Evolutionary conservation across 2,329 filamentous ascomycete genomes (phyloP).

Genomic region (Ramularia collo-cygni): DNA sequence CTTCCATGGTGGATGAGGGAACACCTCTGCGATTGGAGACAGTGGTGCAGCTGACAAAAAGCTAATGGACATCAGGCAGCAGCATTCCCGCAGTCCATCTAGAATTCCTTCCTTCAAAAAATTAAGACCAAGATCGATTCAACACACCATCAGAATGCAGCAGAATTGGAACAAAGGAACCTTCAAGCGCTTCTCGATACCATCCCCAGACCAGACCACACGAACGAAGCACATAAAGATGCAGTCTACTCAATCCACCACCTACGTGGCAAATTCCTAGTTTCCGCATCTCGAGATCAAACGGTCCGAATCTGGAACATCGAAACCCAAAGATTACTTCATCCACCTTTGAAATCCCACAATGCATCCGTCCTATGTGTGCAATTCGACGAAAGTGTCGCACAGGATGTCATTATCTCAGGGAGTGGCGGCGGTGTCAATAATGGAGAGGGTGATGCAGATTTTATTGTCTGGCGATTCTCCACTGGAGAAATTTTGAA

Average conservation of each 20-base stretch:
- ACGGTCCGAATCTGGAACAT: constrained; percentile 14
- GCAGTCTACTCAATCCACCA: constrained; percentile 7
- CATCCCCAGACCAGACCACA: not conserved
- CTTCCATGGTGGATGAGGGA: too few relatives aligned
- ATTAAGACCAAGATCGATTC: too few relatives aligned
- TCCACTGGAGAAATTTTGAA: constrained; percentile 8
- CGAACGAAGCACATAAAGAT: constrained; percentile 8
- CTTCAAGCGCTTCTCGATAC: too few relatives aligned
- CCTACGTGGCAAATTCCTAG: constrained; percentile 5
- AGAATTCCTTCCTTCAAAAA: too few relatives aligned
- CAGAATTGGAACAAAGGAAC: too few relatives aligned
- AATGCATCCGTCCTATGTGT: constrained; percentile 8
- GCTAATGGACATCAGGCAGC: too few relatives aligned
- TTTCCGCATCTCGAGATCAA: constrained; percentile 9
- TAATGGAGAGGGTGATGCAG: too few relatives aligned
- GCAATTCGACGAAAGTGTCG: constrained; percentile 5
- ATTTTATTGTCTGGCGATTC: constrained; percentile 20
- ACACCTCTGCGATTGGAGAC: too few relatives aligned
- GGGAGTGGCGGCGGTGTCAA: constrained; percentile 17
- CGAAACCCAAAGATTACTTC: constrained; percentile 3
- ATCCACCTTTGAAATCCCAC: constrained; percentile 4
- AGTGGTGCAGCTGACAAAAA: too few relatives aligned
- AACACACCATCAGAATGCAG: too few relatives aligned
- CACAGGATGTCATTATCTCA: constrained; percentile 17
- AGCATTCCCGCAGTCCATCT: too few relatives aligned